Percentiles rank a stretch among this genome's conserved stretches.
Evolutionary conservation across 2,329 filamentous ascomycete species (phyloP).

Genomic region (Cladosporium sp.): DNA sequence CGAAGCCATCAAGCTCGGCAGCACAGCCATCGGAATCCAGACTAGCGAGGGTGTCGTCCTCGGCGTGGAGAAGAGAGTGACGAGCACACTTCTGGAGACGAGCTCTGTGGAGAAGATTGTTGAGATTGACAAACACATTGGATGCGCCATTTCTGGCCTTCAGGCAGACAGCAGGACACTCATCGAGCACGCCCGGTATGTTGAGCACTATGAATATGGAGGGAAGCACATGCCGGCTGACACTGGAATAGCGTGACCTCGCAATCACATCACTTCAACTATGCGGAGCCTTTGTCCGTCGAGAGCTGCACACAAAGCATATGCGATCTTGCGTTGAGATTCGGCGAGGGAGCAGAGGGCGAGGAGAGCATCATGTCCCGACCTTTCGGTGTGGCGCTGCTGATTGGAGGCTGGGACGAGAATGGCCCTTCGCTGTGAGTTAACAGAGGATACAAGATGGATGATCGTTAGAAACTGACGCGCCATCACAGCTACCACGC

Average conservation of each 20-base stretch:
- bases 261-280: conserved; percentile 97
- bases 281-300: conserved; percentile 88
- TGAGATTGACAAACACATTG: conserved; percentile 97
- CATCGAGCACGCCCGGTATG: conserved; percentile 83
- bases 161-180: conserved; percentile 97
- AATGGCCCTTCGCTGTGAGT: conserved; percentile 82
- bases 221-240: not conserved
- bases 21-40: conserved; percentile 93
- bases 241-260: conserved; percentile 64
- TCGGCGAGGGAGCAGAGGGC: conserved; percentile 94
- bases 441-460: not conserved
- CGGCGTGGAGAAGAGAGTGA: conserved; percentile 98
- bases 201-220: not conserved
- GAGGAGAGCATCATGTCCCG: conserved; percentile 94
- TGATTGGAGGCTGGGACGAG: conserved; percentile 97
- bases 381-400: conserved; percentile 90
- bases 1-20: conserved; percentile 99
- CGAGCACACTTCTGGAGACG: conserved; percentile 92
- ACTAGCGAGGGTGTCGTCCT: conserved; percentile 93
- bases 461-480: not conserved
- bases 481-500: conserved; percentile 70
- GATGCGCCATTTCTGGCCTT: conserved; percentile 96
- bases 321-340: conserved; percentile 91
- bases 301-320: conserved; percentile 99
- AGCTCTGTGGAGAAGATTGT: conserved; percentile 99